These are phyloP conservation scores for Xylariaceae sp. DNA, from an alignment of 2,329 filamentous ascomycete species.

Conservation along the genomic window DNA sequence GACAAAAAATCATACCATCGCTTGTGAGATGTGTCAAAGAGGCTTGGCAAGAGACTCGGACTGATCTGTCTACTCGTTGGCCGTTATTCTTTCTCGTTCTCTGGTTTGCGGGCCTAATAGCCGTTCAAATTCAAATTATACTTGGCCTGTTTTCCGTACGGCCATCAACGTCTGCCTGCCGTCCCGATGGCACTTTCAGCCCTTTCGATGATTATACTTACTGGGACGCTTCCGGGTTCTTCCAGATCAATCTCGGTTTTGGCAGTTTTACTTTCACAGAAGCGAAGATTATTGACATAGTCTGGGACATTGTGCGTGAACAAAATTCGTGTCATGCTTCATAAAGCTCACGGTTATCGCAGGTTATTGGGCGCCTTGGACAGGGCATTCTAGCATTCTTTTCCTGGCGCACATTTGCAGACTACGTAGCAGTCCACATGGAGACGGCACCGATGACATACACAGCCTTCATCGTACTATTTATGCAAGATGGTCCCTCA, in stretches of 20 bases:
- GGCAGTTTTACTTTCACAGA: constrained; percentile 25
- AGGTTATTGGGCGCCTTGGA: constrained; percentile 40
- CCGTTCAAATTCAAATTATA: neutral
- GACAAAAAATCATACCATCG: too few species aligned
- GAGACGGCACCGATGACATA: constrained; percentile 37
- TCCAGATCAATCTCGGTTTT: constrained; percentile 27
- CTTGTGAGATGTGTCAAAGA: too few species aligned
- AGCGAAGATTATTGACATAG: constrained; percentile 28
- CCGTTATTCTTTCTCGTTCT: neutral
- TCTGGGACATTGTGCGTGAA: constrained; percentile 28
- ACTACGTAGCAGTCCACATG: constrained; percentile 39
- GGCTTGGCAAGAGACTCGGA: neutral
- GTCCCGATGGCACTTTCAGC: constrained; percentile 27
- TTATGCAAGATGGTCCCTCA: constrained; percentile 32
- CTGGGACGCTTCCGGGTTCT: constrained; percentile 25
- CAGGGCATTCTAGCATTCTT: constrained; percentile 37
- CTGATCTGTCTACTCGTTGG: neutral
- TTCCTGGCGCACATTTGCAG: constrained; percentile 39
- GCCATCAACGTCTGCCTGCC: constrained; percentile 13
- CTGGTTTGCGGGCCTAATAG: neutral
- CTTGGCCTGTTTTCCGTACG: neutral
- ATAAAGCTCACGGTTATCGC: neutral
- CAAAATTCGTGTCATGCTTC: neutral
- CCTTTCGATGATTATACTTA: constrained; percentile 9
- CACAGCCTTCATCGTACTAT: constrained; percentile 35